Evolutionary conservation across 768 basidiomycete genomes (phyloP).

Genomic region (Kwoniella newhampshirensis): DNA sequence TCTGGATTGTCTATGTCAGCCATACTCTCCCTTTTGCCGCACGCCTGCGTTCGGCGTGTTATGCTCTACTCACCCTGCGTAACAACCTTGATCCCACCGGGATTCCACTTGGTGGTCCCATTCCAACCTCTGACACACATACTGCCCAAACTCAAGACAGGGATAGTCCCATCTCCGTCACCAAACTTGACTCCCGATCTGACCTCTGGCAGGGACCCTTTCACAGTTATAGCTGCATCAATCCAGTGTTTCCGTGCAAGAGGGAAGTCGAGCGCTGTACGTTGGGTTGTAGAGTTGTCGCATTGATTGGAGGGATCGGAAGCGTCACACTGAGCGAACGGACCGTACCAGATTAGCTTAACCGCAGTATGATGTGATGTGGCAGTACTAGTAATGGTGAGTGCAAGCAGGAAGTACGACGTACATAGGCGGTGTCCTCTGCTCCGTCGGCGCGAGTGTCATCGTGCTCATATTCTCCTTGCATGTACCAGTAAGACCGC

Average conservation of each 20-base stretch:
- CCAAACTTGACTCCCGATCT: constrained; percentile 86
- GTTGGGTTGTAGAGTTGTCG: constrained; percentile 53
- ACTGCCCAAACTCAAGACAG: constrained; percentile 60
- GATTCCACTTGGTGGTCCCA: constrained; percentile 77
- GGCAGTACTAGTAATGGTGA: too few relatives aligned
- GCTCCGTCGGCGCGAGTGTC: constrained; percentile 55
- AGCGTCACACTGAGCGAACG: constrained; percentile 54
- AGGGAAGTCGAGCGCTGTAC: constrained; percentile 61
- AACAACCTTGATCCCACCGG: constrained; percentile 76
- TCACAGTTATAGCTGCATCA: constrained; percentile 75
- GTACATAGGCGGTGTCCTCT: constrained; percentile 39
- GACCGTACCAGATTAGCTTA: background rate
- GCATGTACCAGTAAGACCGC: constrained; percentile 88
- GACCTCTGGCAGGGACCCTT: constrained; percentile 56
- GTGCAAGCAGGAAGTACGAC: too few relatives aligned
- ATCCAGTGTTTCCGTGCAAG: constrained; percentile 71
- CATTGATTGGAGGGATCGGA: constrained; percentile 56
- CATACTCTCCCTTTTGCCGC: too few relatives aligned
- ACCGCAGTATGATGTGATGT: too few relatives aligned
- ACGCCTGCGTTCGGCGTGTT: too few relatives aligned
- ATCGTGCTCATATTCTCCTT: constrained; percentile 68
- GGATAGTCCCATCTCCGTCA: constrained; percentile 86
- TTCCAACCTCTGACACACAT: constrained; percentile 98
- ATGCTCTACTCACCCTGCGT: constrained; percentile 64
- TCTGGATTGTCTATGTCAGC: constrained; percentile 24